phyloP scores from a whole-genome alignment of 108 stramenopile species.

The Skeletonema potamos region DNA sequence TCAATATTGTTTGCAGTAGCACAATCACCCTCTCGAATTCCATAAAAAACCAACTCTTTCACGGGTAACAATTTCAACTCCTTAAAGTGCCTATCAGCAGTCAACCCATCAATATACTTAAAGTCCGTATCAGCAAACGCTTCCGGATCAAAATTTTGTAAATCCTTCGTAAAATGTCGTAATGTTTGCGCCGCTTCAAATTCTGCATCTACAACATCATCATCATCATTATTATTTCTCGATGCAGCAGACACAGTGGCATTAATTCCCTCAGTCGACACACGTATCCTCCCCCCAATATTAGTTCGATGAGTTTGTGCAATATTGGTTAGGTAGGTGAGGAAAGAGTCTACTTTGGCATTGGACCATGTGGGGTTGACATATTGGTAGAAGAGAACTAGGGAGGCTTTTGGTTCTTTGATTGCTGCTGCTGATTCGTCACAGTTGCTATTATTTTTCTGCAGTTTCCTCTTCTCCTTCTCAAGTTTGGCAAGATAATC shows the following conservation, averaged over 20 bases:
- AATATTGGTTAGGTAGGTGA: conserved; percentile 56
- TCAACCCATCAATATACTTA: conserved; percentile 78
- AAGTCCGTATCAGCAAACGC: conserved; percentile 77
- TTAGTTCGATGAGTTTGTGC: conserved; percentile 48
- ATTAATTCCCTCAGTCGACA: conserved; percentile 82
- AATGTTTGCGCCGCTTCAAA: conserved; percentile 56
- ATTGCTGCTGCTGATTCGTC: background rate
- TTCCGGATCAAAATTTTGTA: conserved; percentile 58
- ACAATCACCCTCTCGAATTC: conserved; percentile 60
- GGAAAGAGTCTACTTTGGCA: conserved; percentile 47
- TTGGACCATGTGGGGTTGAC: conserved; percentile 56
- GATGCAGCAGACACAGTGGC: conserved; percentile 63
- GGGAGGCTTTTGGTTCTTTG: conserved; percentile 52
- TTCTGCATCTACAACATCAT: conserved; percentile 29
- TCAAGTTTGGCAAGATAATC: conserved; percentile 30
- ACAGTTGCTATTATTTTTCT: conserved; percentile 14
- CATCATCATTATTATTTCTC: background rate
- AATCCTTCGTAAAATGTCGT: conserved; percentile 66
- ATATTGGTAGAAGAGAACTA: conserved; percentile 87
- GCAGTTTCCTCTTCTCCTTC: background rate
- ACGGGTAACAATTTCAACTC: conserved; percentile 88
- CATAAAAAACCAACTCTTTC: conserved; percentile 91
- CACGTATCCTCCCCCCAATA: conserved; percentile 82
- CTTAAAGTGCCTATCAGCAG: conserved; percentile 84
- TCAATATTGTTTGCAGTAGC: conserved; percentile 12